Conservation (phyloP, 768 basidiomycete species). For the Hortiboletus campestris region DNA sequence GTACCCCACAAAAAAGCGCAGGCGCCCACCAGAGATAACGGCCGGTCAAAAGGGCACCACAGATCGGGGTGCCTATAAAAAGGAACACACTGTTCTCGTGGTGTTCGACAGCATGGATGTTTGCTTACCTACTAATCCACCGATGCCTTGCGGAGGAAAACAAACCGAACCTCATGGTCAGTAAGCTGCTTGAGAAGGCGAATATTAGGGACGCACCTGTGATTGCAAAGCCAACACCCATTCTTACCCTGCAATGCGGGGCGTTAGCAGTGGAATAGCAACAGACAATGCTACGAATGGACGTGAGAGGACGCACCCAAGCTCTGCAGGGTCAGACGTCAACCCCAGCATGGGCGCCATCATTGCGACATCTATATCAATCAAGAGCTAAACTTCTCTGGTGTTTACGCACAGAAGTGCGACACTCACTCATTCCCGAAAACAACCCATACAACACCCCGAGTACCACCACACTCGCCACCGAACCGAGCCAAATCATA, state of each 20-base stretch:
- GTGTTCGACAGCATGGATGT: not conserved
- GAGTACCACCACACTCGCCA: slow-evolving; percentile 40
- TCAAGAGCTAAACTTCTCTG: not conserved
- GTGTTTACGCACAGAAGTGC: not conserved
- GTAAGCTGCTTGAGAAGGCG: no score
- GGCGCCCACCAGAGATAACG: slow-evolving; percentile 58
- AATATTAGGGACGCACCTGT: slow-evolving; percentile 30
- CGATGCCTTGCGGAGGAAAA: slow-evolving; percentile 19
- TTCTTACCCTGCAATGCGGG: slow-evolving; percentile 25
- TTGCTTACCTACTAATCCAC: slow-evolving; percentile 19
- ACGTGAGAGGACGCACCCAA: slow-evolving; percentile 38
- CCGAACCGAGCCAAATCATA: slow-evolving; percentile 41
- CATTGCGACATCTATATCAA: slow-evolving; percentile 33
- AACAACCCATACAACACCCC: slow-evolving; percentile 49
- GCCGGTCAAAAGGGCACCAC: slow-evolving; percentile 50
- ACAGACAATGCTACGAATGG: not conserved
- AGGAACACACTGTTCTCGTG: not conserved
- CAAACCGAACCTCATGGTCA: no score
- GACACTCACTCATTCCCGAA: slow-evolving; percentile 41
- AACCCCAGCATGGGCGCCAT: slow-evolving; percentile 46
- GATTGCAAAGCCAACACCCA: slow-evolving; percentile 50
- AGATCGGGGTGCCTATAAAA: slow-evolving; percentile 57
- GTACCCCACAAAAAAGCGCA: slow-evolving; percentile 48
- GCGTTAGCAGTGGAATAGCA: no score
- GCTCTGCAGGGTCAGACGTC: slow-evolving; percentile 47